These are phyloP conservation scores for Yamadazyma scolyti DNA, from an alignment of 805 yeast genomes.

Conservation along the genomic window DNA sequence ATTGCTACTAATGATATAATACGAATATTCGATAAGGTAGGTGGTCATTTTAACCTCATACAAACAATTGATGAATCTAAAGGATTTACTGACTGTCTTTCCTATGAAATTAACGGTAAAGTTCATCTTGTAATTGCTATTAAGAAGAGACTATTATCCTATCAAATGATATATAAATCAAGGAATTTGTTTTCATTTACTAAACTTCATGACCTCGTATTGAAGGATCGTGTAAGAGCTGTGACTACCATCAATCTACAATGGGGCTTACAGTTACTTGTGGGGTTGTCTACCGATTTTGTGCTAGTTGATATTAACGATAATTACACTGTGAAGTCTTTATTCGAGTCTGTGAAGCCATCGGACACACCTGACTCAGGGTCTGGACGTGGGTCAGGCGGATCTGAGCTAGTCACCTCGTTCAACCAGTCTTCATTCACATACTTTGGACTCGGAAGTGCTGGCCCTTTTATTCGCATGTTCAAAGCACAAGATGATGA, in stretches of 20 bases:
- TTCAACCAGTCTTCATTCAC: constrained; percentile 25
- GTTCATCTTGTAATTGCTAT: constrained; percentile 24
- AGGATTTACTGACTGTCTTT: constrained; percentile 14
- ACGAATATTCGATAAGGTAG: constrained; percentile 26
- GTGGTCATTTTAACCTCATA: constrained; percentile 30
- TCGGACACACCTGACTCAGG: no score
- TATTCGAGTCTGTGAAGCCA: constrained; percentile 3
- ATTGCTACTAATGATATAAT: constrained; percentile 21
- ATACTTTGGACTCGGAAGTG: constrained; percentile 33
- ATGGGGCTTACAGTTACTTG: constrained; percentile 13
- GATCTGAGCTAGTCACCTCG: constrained; percentile 18
- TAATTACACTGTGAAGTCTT: constrained; percentile 1
- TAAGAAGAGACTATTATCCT: constrained; percentile 26
- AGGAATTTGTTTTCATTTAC: constrained; percentile 27
- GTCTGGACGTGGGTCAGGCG: constrained; percentile 12
- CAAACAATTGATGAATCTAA: constrained; percentile 24
- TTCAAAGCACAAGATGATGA: constrained; percentile 13
- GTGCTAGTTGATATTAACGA: constrained; percentile 19
- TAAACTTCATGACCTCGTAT: constrained; percentile 17
- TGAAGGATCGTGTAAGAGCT: constrained; percentile 29
- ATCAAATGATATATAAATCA: constrained; percentile 23
- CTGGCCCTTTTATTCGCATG: constrained; percentile 25
- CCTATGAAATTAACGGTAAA: constrained; percentile 14
- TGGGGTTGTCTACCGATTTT: constrained; percentile 25
- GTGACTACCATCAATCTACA: constrained; percentile 12